Evolutionary conservation across 768 basidiomycete species (phyloP).

Genomic region (Agaricus sinodeliciosus): DNA sequence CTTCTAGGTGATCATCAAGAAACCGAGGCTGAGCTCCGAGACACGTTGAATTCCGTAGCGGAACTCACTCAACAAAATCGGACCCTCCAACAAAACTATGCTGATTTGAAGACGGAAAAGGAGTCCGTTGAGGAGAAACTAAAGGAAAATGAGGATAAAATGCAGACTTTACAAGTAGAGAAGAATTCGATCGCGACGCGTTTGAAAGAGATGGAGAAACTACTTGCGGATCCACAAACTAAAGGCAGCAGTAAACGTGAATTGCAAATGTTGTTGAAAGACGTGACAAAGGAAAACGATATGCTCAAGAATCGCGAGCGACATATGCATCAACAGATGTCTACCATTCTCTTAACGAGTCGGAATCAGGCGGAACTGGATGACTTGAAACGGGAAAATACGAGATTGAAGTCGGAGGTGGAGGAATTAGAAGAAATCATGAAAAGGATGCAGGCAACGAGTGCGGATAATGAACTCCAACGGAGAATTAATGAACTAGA

Average conservation of each 20-base stretch:
- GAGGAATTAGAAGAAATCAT: conserved; percentile 27
- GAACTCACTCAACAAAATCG: conserved; percentile 20
- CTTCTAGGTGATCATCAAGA: conserved; percentile 24
- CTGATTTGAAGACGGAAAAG: conserved; percentile 17
- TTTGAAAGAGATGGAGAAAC: conserved; percentile 24
- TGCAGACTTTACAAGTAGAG: conserved; percentile 21
- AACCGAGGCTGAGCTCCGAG: conserved; percentile 22
- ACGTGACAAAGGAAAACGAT: conserved; percentile 36
- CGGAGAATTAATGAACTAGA: conserved; percentile 21
- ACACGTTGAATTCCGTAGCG: conserved; percentile 20
- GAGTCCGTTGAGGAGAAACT: conserved; percentile 17
- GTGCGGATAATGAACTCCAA: conserved; percentile 20
- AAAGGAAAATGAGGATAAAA: conserved; percentile 17
- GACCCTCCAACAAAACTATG: conserved; percentile 17
- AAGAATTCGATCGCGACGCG: conserved; percentile 23
- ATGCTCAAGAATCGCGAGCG: conserved; percentile 26
- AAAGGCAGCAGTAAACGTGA: conserved; percentile 24
- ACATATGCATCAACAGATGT: conserved; percentile 29
- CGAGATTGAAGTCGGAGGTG: conserved; percentile 22
- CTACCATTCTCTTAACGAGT: conserved; percentile 26
- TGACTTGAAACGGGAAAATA: conserved; percentile 27
- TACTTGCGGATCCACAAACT: conserved; percentile 20
- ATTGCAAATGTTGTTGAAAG: conserved; percentile 28
- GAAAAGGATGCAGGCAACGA: conserved; percentile 23
- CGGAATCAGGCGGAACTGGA: conserved; percentile 24